Evolutionary conservation across 768 basidiomycete genomes (phyloP).

Genomic region (Hysterangium stoloniferum): DNA sequence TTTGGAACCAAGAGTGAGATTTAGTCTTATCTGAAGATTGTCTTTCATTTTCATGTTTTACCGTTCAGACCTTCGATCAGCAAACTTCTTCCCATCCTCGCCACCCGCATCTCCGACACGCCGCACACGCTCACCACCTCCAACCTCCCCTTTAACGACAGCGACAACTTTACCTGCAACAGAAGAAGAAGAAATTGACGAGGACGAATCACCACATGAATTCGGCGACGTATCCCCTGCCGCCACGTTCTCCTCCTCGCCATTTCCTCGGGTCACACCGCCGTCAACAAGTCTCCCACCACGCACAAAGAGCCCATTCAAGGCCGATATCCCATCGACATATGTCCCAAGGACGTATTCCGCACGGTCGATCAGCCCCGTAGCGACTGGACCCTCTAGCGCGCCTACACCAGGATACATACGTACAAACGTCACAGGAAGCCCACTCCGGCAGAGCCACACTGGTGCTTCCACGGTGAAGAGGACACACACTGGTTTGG

Average conservation of each 20-base stretch:
- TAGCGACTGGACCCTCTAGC: constrained; percentile 58
- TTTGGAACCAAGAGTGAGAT: constrained; percentile 50
- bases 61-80: constrained; percentile 18
- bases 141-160: not conserved
- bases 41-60: not conserved
- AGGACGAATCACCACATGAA: not conserved
- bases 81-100: constrained; percentile 16
- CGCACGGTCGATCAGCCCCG: constrained; percentile 31
- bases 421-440: constrained; percentile 20
- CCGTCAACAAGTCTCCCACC: no score
- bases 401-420: constrained; percentile 41
- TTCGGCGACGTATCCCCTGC: not conserved
- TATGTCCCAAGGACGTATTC: constrained; percentile 11
- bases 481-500: constrained; percentile 38
- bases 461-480: constrained; percentile 34
- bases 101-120: constrained; percentile 8
- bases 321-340: constrained; percentile 26
- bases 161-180: not conserved
- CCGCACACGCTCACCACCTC: not conserved
- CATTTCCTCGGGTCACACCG: constrained; percentile 4
- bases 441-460: constrained; percentile 23
- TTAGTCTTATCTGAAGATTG: not conserved
- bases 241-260: not conserved
- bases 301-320: constrained; percentile 24
- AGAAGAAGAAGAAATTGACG: not conserved